These are phyloP conservation scores for Crucihimalaya himalaica DNA, from an alignment of 345 rosid species.

Conservation along the genomic window DNA sequence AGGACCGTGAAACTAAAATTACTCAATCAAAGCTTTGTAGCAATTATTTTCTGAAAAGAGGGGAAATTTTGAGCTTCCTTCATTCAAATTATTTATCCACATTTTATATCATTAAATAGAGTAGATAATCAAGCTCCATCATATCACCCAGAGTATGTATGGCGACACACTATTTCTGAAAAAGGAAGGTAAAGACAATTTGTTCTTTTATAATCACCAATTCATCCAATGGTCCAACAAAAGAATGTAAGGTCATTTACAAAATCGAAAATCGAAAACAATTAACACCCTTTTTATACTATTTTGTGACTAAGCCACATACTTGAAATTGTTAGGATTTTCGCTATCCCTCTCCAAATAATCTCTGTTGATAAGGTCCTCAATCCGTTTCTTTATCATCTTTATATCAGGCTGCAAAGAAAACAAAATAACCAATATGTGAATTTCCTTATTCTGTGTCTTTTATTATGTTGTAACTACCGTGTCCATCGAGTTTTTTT, in stretches of 20 bases:
- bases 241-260: background rate
- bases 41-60: background rate
- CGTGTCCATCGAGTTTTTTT: background rate
- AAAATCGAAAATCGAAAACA: background rate
- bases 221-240: background rate
- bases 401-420: conserved; percentile 63
- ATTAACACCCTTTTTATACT: background rate
- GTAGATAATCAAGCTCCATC: background rate
- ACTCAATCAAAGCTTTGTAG: background rate
- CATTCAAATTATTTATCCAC: too few species aligned
- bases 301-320: conserved; percentile 52
- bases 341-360: conserved; percentile 77
- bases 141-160: too few species aligned
- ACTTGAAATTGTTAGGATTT: conserved; percentile 56
- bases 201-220: background rate
- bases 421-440: background rate
- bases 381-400: conserved; percentile 85
- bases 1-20: background rate
- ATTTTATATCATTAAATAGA: too few species aligned
- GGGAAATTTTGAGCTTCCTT: too few species aligned
- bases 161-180: too few species aligned
- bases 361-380: conserved; percentile 72
- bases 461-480: background rate
- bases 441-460: too few species aligned
- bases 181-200: background rate